Base-by-base conservation (phyloP, 2,329 filamentous ascomycete species). In the Hypomyces rosellus region DNA sequence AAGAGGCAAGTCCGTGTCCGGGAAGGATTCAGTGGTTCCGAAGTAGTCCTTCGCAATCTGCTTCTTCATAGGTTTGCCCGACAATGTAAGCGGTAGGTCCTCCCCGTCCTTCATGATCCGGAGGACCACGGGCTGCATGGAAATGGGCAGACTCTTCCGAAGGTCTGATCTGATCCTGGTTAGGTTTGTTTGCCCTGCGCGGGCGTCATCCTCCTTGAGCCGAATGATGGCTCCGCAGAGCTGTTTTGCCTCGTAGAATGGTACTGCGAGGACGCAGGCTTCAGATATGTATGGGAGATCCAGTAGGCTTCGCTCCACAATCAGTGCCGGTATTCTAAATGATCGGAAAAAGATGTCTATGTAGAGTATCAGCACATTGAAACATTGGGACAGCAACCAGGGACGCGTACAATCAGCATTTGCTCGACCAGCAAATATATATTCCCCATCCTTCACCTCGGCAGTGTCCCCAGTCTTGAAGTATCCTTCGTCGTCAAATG, bases 391-490 rank as follows among this genome's bases (percentile, higher is more conserved):
- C 4, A 41, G 4, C 3, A 14, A 25, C 22, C 4, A 15, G 14
- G 14, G 22, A 7, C 4, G 22, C 53, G 45, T 41, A 53, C 55
- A 51, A 16, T 55, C 55, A 18, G 51, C 45, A 16, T 30, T 47
- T 39, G 46, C 45, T 34, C 55, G 49, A 8, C 55, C 54, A 13
- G 37, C 30, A n/a, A 52, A 57, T 3, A 50, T 34, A 33, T 52
- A 54, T 33, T 54, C 51, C 18, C 54, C 54, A 12, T 52, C 51
- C 16, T 38, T 89, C 16, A 96, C 75, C 52, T 81, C 78, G 64
- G 82, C 87, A 56, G 95, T 88, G 63, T 96, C 90, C 46, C 90
- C 90, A 0, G 89, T 95, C 63, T 85, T 84, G 77, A 96, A 95
- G 89, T 89, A 96, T 54, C 90, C 90, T 56, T 95, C 88, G 25